Base-by-base conservation (phyloP, 2,329 filamentous ascomycete species). In the Neonectria ditissima region DNA sequence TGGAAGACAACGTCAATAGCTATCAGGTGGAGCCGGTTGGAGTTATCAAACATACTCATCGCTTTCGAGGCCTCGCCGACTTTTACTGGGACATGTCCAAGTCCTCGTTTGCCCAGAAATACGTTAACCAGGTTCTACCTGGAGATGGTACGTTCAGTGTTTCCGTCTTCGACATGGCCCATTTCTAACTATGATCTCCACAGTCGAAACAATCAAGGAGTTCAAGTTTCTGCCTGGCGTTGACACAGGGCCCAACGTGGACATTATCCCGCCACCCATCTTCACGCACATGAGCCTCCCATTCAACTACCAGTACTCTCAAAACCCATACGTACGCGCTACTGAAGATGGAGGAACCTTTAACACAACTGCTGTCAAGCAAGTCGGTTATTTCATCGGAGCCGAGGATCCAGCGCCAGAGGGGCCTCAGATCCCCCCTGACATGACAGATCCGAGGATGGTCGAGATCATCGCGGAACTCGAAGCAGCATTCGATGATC, bases 1-100 rank as follows among this genome's bases (percentile, higher is more conserved):
- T 97, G 63, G 85, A 84, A 68, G 93, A 97, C 75, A 96, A 94
- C 74, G 80, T 83, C 1, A 85, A 83, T 9, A 85, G 79, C 9
- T 95, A 94, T 75, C 79, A 84, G 5, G 84, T 93, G 30, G 88
- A 94, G 69, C 84, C 89, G 1, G 84, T 94, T 3, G 93, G 93
- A 8, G 79, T 89, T 20, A 87, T 97, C 65, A 87, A 89, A 59
- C 89, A 92, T 69, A 96, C 91, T 1, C 94, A 98, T 82, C 88
- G 95, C 39, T 99, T 97, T 78, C 88, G 95, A 75, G 90, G 90
- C 85, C 84, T 97, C 68, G 91, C 93, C 9, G 95, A 98, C 78
- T 97, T 97, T 74, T 93, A 97, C 73, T 95, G 91, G 79, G 89
- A 92, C 22, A 89, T 91, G 54, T 84, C 84, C 14, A 84, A 86